Conservation (phyloP, 768 basidiomycete genomes). For the Pulveroboletus frians region DNA sequence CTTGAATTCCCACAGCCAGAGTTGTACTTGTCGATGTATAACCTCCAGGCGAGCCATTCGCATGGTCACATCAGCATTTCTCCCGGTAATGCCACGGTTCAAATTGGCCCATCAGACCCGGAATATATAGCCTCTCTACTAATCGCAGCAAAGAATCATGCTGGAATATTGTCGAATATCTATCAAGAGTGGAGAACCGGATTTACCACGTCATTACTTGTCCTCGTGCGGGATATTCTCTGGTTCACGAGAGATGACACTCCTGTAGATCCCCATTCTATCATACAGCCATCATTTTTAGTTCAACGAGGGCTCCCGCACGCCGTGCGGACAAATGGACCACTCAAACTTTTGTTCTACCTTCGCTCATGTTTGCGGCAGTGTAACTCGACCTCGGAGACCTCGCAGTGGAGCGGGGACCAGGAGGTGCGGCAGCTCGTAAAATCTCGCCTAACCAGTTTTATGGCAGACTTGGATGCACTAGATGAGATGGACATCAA, state of each 20-base stretch:
- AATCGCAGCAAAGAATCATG: conserved; percentile 9
- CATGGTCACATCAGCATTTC: conserved; percentile 15
- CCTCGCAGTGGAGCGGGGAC: conserved; percentile 11
- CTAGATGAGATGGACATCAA: conserved; percentile 25
- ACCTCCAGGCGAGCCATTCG: conserved; percentile 14
- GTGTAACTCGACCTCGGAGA: conserved; percentile 33
- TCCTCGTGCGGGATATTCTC: conserved; percentile 47
- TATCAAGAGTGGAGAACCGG: conserved; percentile 29
- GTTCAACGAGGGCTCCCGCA: conserved; percentile 72
- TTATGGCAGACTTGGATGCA: conserved; percentile 42
- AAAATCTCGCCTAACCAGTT: conserved; percentile 33
- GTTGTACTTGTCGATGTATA: conserved; percentile 16
- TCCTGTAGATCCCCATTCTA: conserved; percentile 70
- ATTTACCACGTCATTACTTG: conserved; percentile 30
- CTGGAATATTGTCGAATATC: conserved; percentile 12
- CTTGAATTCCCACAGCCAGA: conserved; percentile 12
- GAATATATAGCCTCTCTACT: conserved; percentile 22
- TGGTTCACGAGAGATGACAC: conserved; percentile 44
- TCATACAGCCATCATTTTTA: conserved; percentile 79
- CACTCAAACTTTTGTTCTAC: conserved; percentile 76
- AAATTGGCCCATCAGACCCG: conserved; percentile 29
- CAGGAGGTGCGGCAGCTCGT: conserved; percentile 35
- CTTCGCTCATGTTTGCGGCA: conserved; percentile 51
- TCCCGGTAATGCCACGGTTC: conserved; percentile 18
- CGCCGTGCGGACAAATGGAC: conserved; percentile 57